Evolutionary conservation across 345 rosid species (phyloP).

Genomic region (Lepidium aucheri): DNA sequence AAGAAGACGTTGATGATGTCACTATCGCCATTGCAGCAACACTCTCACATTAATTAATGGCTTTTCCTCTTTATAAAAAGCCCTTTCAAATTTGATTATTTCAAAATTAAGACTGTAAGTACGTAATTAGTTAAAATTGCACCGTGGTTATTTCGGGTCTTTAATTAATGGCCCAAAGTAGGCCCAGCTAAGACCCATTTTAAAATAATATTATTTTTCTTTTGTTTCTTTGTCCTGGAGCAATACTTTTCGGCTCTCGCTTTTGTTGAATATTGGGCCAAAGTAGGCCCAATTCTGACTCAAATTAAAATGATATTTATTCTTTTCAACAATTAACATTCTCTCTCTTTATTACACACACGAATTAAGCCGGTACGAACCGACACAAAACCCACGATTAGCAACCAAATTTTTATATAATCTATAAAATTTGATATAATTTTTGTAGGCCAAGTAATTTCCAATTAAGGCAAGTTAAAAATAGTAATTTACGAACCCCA

Average conservation of each 20-base stretch:
- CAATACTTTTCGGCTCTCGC: too few species aligned
- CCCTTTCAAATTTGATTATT: not conserved
- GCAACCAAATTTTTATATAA: not conserved
- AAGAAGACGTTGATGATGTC: constrained; percentile 15
- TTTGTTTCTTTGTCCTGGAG: not conserved
- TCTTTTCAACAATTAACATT: not conserved
- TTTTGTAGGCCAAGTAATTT: not conserved
- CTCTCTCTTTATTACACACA: not conserved
- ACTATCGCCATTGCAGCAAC: constrained; percentile 15
- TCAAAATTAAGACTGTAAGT: not conserved
- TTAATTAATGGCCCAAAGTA: not conserved
- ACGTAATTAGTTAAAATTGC: not conserved
- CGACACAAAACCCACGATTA: constrained; percentile 1
- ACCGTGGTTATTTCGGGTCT: not conserved
- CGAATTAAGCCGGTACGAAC: constrained; percentile 2
- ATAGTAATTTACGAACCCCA: not conserved
- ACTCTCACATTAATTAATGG: not conserved
- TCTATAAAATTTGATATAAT: not conserved
- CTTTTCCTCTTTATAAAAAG: not conserved
- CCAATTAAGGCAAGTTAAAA: not conserved
- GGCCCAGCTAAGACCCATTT: constrained; percentile 1
- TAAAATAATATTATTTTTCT: not conserved
- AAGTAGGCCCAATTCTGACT: not conserved
- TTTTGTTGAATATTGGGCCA: not conserved
- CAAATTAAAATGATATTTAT: not conserved